phyloP scores from a whole-genome alignment of 2,329 filamentous ascomycete genomes.

The Ceratocystis smalleyi region DNA sequence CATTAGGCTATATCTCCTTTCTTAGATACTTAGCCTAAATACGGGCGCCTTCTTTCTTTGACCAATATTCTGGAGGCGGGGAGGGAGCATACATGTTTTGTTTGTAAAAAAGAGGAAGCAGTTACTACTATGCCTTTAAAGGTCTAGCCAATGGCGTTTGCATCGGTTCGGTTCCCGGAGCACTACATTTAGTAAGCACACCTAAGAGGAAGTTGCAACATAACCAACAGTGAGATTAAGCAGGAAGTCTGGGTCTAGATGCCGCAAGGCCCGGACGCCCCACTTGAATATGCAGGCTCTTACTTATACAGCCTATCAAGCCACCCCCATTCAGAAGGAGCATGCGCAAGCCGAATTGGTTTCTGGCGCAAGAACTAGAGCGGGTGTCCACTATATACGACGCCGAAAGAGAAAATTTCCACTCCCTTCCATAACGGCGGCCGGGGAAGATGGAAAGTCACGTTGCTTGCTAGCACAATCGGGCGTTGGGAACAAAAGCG shows the following conservation, averaged over 20 bases:
- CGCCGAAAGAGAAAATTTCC: not conserved
- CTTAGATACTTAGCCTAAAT: not conserved
- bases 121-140: not conserved
- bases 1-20: not conserved
- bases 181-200: not conserved
- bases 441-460: not conserved
- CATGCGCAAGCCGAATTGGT: not conserved
- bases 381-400: not conserved
- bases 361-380: not conserved
- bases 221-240: not conserved
- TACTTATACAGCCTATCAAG: not conserved
- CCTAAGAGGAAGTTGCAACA: not conserved
- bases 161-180: not conserved
- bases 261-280: not conserved
- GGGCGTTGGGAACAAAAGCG: not conserved
- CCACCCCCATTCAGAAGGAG: not conserved
- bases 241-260: not conserved
- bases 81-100: not conserved
- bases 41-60: not conserved
- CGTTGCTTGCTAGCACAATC: not conserved
- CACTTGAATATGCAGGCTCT: not conserved
- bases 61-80: not conserved
- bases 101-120: not conserved
- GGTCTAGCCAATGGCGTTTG: not conserved
- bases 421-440: not conserved